Conservation (phyloP, 2,329 filamentous ascomycete species). For the Venturia asperata region DNA sequence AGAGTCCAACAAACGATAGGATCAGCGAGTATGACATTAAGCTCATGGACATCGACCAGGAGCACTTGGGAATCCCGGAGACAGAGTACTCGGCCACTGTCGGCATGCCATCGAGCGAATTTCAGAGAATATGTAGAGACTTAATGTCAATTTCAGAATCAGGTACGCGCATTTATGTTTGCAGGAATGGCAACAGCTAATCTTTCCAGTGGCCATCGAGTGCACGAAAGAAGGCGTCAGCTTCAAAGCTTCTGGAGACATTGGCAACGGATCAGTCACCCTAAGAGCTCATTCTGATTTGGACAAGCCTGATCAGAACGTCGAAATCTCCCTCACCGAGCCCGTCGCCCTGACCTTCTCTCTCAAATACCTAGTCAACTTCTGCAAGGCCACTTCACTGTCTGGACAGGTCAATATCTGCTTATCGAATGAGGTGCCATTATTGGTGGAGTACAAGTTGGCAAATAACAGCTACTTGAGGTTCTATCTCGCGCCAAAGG, state of each 20-base stretch:
- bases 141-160: conserved; percentile 89
- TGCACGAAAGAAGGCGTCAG: conserved; percentile 96
- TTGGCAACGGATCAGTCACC: conserved; percentile 89
- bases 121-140: conserved; percentile 91
- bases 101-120: conserved; percentile 79
- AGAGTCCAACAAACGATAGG: conserved; percentile 79
- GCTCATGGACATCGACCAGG: conserved; percentile 99
- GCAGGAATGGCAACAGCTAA: not conserved
- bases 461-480: conserved; percentile 77
- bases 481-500: conserved; percentile 98
- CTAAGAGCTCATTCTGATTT: conserved; percentile 82
- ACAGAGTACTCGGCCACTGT: conserved; percentile 97
- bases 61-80: conserved; percentile 96
- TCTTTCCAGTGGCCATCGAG: conserved; percentile 73
- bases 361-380: conserved; percentile 98
- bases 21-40: conserved; percentile 99
- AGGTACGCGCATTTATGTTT: conserved; percentile 46
- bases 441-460: conserved; percentile 86
- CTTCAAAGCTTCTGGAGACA: conserved; percentile 88
- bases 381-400: conserved; percentile 92
- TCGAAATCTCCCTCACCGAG: conserved; percentile 85
- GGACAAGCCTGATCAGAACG: conserved; percentile 78
- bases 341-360: conserved; percentile 94
- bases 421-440: conserved; percentile 90
- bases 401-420: conserved; percentile 81